A percentile compares a stretch with the other conserved stretches of the same genome.
phyloP scores from a whole-genome alignment of 441 rosid genomes.

The Kokia cookei region DNA sequence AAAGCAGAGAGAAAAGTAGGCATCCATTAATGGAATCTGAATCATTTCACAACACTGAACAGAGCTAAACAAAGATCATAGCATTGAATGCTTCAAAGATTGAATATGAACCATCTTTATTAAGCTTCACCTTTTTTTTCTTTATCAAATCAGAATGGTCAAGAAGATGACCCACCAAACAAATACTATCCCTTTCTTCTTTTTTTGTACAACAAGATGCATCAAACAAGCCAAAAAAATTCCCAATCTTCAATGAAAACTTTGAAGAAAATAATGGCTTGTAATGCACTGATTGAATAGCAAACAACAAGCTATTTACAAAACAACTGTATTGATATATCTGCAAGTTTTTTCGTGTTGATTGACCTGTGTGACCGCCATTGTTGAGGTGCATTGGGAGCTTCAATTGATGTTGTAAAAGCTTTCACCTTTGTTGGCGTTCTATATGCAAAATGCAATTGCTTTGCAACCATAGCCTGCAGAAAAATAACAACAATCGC shows the following conservation, averaged over 20 bases:
- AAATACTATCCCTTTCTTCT: not conserved
- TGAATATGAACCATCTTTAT: too few relatives aligned
- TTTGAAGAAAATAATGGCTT: constrained; percentile 26
- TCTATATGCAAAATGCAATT: constrained; percentile 51
- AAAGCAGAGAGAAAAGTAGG: not conserved
- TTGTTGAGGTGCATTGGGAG: constrained; percentile 62
- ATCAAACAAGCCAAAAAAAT: constrained; percentile 3
- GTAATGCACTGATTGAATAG: not conserved
- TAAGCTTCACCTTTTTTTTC: not conserved
- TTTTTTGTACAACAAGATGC: constrained; percentile 12
- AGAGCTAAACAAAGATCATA: not conserved
- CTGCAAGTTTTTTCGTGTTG: constrained; percentile 33
- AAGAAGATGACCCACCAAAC: constrained; percentile 13
- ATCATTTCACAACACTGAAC: not conserved
- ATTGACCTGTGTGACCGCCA: constrained; percentile 27
- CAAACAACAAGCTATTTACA: not conserved
- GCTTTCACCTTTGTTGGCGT: constrained; percentile 63
- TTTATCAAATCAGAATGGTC: constrained; percentile 13
- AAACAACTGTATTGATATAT: constrained; percentile 27
- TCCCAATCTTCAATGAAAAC: constrained; percentile 26
- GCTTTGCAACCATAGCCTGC: constrained; percentile 60
- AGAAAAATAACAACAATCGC: not conserved
- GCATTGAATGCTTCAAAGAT: not conserved
- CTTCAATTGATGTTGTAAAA: constrained; percentile 38
- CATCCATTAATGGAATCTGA: not conserved